A percentile compares a stretch with the other conserved stretches of the same genome.
Evolutionary conservation across 2,329 filamentous ascomycete genomes (phyloP).

Genomic region (Pochonia chlamydosporia): DNA sequence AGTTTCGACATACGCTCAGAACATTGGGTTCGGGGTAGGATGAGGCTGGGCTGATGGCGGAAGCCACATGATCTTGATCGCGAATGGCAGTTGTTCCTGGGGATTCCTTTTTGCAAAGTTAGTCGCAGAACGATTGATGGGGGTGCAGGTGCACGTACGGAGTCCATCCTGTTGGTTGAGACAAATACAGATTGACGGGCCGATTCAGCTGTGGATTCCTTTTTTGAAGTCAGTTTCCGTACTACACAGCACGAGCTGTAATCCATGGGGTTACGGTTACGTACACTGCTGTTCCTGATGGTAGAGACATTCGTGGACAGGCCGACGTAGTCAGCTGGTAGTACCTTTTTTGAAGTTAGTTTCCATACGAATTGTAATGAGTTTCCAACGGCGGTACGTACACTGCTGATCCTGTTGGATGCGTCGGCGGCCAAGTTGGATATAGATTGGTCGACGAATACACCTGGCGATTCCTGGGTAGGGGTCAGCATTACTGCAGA

Average conservation of each 20-base stretch:
- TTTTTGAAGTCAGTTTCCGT: slow-evolving; percentile 9
- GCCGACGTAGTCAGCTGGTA: not conserved
- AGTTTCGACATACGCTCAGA: slow-evolving; percentile 1
- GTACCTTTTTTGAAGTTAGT: slow-evolving; percentile 15
- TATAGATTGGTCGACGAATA: not conserved
- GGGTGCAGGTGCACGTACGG: not conserved
- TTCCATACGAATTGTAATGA: not conserved
- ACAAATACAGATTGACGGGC: not conserved
- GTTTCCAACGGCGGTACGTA: slow-evolving; percentile 7
- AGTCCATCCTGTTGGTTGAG: not conserved
- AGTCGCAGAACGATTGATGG: not conserved
- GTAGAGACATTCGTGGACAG: not conserved
- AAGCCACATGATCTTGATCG: slow-evolving; percentile 2
- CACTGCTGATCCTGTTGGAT: slow-evolving; percentile 1
- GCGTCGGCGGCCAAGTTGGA: not conserved
- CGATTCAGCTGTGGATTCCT: slow-evolving; percentile 9
- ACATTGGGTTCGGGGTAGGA: not conserved
- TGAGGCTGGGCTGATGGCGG: not conserved
- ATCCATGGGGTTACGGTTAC: not conserved
- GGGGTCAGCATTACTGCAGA: not conserved
- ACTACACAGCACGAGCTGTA: not conserved
- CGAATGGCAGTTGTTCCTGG: slow-evolving; percentile 1
- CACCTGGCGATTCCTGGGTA: not conserved
- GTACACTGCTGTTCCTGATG: not conserved
- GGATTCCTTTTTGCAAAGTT: not conserved